phyloP scores from a whole-genome alignment of 805 yeast species.

The Pichia rugopelliculosa region DNA sequence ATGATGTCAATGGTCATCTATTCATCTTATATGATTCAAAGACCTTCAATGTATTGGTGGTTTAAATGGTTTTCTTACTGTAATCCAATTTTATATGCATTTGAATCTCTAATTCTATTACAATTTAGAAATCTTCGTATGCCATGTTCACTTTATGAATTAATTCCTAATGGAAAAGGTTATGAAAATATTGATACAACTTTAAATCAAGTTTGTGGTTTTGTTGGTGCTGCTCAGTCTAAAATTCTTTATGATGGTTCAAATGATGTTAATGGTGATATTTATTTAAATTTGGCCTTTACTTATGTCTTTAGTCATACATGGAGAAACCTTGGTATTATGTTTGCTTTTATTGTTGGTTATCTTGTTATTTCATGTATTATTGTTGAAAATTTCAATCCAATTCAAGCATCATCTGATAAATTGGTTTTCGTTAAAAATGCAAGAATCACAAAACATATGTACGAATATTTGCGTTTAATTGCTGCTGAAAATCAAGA shows the following conservation, averaged over 20 bases:
- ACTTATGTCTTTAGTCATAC: constrained; percentile 48
- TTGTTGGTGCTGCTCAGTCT: constrained; percentile 39
- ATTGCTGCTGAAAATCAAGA: constrained; percentile 15
- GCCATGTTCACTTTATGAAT: constrained; percentile 35
- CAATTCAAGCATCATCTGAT: constrained; percentile 27
- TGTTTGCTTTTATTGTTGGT: constrained; percentile 35
- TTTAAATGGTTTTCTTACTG: constrained; percentile 48
- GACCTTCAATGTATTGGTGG: constrained; percentile 55
- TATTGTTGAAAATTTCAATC: constrained; percentile 26
- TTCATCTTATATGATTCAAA: constrained; percentile 61
- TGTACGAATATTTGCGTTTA: constrained; percentile 16
- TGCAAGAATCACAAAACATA: constrained; percentile 19
- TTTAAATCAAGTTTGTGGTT: constrained; percentile 41
- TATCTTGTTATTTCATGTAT: constrained; percentile 29
- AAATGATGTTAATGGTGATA: constrained; percentile 43
- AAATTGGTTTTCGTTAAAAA: constrained; percentile 25
- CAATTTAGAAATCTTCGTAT: constrained; percentile 50
- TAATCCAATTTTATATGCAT: constrained; percentile 42
- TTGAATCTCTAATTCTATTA: constrained; percentile 48
- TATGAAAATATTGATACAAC: constrained; percentile 35
- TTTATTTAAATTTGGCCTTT: constrained; percentile 38
- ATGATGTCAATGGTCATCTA: constrained; percentile 47
- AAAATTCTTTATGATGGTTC: constrained; percentile 18
- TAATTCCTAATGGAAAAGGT: constrained; percentile 49
- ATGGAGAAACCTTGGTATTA: constrained; percentile 73